Evolutionary conservation across 2,329 filamentous ascomycete species (phyloP).

Genomic region (Paecilomyces niveus): DNA sequence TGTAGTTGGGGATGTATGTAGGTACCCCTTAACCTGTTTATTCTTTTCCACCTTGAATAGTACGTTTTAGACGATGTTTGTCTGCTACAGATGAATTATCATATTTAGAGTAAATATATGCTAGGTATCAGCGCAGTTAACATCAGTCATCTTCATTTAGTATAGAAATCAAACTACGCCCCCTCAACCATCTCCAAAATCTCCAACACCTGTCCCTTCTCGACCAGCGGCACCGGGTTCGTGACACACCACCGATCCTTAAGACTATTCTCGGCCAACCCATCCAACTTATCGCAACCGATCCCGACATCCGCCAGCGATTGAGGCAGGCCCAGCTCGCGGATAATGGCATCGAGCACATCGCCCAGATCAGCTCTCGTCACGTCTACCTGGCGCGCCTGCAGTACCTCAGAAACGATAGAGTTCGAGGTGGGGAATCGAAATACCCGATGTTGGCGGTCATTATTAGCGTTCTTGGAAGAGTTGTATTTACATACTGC

Average conservation of each 20-base stretch:
- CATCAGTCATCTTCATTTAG: too few relatives aligned
- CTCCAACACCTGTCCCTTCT: constrained; percentile 45
- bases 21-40: too few relatives aligned
- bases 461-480: constrained; percentile 33
- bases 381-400: constrained; percentile 17
- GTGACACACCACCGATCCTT: constrained; percentile 44
- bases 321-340: constrained; percentile 48
- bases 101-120: too few relatives aligned
- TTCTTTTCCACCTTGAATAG: too few relatives aligned
- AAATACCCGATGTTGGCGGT: constrained; percentile 35
- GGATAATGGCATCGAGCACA: constrained; percentile 45
- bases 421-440: constrained; percentile 34
- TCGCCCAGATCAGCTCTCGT: constrained; percentile 41
- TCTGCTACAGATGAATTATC: too few relatives aligned
- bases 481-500: constrained; percentile 52
- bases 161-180: neutral
- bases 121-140: too few relatives aligned
- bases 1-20: neutral
- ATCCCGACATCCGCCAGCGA: constrained; percentile 47
- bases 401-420: constrained; percentile 31
- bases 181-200: constrained; percentile 40
- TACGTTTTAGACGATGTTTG: too few relatives aligned
- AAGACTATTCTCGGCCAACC: constrained; percentile 44
- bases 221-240: constrained; percentile 44
- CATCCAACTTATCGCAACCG: constrained; percentile 40